Evolutionary conservation across 176 grass and related monocot species (phyloP).

Genomic region (Ampelocalamus luodianensis): DNA sequence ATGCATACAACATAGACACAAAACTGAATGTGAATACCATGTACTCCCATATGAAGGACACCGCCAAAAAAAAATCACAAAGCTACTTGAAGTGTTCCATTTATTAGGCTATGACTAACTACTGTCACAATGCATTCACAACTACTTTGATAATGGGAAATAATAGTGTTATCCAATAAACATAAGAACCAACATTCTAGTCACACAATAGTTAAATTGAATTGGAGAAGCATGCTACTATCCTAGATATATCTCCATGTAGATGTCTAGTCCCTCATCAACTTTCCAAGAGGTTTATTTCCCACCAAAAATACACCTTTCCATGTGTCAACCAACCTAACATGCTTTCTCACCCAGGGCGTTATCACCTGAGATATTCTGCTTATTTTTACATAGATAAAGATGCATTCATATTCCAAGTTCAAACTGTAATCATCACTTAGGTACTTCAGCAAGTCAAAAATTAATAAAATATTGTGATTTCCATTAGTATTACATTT

Average conservation of each 20-base stretch:
- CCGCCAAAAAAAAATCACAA: slow-evolving; percentile 27
- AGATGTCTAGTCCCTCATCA: neutral
- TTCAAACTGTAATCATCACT: neutral
- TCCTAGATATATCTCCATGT: neutral
- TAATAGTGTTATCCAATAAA: neutral
- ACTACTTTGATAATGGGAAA: slow-evolving; percentile 13
- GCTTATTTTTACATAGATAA: neutral
- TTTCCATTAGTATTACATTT: neutral
- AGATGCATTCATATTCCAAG: neutral
- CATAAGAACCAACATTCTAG: neutral
- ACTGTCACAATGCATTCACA: neutral
- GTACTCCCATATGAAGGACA: slow-evolving; percentile 6
- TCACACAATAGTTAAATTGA: neutral
- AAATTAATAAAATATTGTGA: neutral
- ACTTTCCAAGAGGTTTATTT: neutral
- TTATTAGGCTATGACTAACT: neutral
- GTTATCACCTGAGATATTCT: neutral
- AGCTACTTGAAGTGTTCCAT: neutral
- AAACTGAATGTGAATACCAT: neutral
- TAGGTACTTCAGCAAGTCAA: neutral
- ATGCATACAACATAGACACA: slow-evolving; percentile 42
- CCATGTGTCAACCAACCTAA: slow-evolving; percentile 25
- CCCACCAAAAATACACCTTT: neutral
- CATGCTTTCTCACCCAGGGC: neutral
- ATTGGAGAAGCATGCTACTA: neutral